Evolutionary conservation across 1,284 basidiomycete species (phyloP).

Genomic region (Singerocomus rubriflavus): DNA sequence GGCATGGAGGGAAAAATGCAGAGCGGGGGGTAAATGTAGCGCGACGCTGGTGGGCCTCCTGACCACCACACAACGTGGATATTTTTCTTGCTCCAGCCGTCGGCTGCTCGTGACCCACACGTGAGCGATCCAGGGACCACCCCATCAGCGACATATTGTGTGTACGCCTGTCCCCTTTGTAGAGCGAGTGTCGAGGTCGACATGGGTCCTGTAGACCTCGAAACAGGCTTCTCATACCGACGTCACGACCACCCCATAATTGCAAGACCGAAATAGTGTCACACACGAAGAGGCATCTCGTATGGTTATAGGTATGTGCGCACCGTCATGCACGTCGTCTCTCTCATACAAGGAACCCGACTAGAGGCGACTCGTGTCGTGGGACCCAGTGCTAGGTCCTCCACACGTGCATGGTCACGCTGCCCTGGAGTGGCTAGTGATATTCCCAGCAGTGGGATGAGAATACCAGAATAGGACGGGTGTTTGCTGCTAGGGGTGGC

Average conservation of each 20-base stretch:
- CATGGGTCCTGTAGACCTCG: too few species aligned
- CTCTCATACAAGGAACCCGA: too few species aligned
- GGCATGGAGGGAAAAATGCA: neutral
- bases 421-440: too few species aligned
- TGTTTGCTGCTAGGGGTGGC: neutral
- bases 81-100: neutral
- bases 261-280: too few species aligned
- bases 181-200: neutral
- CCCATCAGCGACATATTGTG: neutral
- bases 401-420: too few species aligned
- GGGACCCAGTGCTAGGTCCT: too few species aligned
- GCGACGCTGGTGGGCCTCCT: neutral
- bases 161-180: neutral
- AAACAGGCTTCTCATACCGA: too few species aligned
- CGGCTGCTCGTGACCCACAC: slow-evolving; percentile 9
- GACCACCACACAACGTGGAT: neutral
- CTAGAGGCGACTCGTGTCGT: too few species aligned
- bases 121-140: neutral
- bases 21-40: slow-evolving; percentile 6
- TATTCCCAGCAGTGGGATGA: neutral
- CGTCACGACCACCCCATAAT: too few species aligned
- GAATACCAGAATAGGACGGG: neutral
- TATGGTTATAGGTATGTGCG: too few species aligned
- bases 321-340: too few species aligned
- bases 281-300: too few species aligned